A percentile compares a stretch with the other conserved stretches of the same genome.
Conservation (phyloP, 257 asterid genomes). For the Mentha longifolia region DNA sequence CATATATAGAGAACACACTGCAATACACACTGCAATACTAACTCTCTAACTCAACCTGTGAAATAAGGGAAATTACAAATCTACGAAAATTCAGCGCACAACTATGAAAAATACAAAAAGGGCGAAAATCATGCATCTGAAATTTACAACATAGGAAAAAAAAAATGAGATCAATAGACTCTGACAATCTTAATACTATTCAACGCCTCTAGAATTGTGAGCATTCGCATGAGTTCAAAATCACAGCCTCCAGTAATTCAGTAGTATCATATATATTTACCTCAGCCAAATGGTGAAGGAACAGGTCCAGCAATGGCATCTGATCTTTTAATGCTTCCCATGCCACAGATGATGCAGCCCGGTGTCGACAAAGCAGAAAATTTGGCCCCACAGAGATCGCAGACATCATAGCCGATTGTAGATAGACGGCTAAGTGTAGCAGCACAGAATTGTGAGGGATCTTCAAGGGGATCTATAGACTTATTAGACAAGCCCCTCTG, state of each 20-base stretch:
- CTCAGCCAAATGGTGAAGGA: slow-evolving; percentile 91
- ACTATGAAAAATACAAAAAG: slow-evolving; percentile 12
- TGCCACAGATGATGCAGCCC: slow-evolving; percentile 98
- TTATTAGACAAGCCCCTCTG: slow-evolving; percentile 90
- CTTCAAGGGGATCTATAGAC: slow-evolving; percentile 95
- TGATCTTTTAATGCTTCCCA: slow-evolving; percentile 99
- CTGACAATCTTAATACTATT: background rate
- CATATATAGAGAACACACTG: too few relatives aligned
- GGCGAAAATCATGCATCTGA: background rate
- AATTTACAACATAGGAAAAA: background rate
- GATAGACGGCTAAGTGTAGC: slow-evolving; percentile 97
- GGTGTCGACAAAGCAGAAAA: slow-evolving; percentile 92
- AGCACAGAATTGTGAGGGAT: slow-evolving; percentile 95
- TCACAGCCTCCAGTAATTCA: background rate
- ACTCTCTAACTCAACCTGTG: background rate
- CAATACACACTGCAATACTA: too few relatives aligned
- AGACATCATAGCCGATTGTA: slow-evolving; percentile 94
- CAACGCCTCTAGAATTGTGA: background rate
- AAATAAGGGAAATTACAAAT: slow-evolving; percentile 15
- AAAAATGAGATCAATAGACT: background rate
- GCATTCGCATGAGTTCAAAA: background rate
- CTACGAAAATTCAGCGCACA: background rate
- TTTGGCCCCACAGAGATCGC: slow-evolving; percentile 98
- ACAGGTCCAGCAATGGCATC: slow-evolving; percentile 91
- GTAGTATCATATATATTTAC: background rate